These are phyloP conservation scores for Paxillus rubicundulus DNA, from an alignment of 768 basidiomycete species.

Conservation along the genomic window DNA sequence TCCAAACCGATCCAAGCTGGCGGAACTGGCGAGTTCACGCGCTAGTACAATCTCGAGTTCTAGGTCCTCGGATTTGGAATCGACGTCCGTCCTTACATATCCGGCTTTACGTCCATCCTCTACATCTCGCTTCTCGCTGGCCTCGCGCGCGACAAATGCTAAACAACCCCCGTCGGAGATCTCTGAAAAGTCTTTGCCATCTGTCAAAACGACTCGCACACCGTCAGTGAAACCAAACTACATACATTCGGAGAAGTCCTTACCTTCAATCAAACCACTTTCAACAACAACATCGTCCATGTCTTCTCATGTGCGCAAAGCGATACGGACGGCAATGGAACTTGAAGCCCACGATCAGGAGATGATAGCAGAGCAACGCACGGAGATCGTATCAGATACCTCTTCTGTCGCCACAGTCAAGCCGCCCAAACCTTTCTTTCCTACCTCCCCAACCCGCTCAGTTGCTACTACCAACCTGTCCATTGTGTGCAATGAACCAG, in stretches of 20 bases:
- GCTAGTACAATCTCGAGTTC: conserved; percentile 52
- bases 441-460: conserved; percentile 23
- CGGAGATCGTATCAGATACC: conserved; percentile 14
- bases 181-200: conserved; percentile 16
- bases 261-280: conserved; percentile 22
- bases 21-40: conserved; percentile 64
- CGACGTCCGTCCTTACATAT: conserved; percentile 70
- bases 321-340: conserved; percentile 65
- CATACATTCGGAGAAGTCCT: conserved; percentile 18
- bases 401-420: conserved; percentile 24
- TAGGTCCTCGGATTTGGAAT: conserved; percentile 50
- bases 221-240: conserved; percentile 26
- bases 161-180: conserved; percentile 13
- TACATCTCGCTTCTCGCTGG: conserved; percentile 43
- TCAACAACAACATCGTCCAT: conserved; percentile 45
- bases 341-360: conserved; percentile 52
- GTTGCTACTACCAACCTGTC: conserved; percentile 11
- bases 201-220: conserved; percentile 24
- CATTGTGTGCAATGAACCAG: conserved; percentile 14
- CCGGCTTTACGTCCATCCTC: conserved; percentile 67
- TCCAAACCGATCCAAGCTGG: conserved; percentile 62
- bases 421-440: conserved; percentile 15
- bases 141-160: conserved; percentile 22
- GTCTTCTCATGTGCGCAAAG: conserved; percentile 60
- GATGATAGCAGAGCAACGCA: conserved; percentile 4